Evolutionary conservation across 768 basidiomycete genomes (phyloP), one percentile per base, ranked within the genome.

Genomic region (Candolleomyces efflorescens): DNA sequence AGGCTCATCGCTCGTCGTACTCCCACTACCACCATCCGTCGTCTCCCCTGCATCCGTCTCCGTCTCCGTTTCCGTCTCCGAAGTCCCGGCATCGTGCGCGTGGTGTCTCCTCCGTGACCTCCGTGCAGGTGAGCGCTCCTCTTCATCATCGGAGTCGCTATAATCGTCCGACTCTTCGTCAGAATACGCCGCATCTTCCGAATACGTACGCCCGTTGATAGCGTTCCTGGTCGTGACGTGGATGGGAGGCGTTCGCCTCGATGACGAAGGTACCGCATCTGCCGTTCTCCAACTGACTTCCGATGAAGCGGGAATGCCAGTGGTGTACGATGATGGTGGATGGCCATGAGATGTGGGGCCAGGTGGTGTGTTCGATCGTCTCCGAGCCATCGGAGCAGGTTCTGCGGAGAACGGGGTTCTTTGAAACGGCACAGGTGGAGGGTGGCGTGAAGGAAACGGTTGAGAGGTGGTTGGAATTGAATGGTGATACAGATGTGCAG

Each of bases 1-100:
- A n/a, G 89, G 88, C 67, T 90, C 88, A 59, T 90, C 88, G 58
- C 90, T 89, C 22, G 88, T 89, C 54, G 82, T 84, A 58, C 78
- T 80, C 38, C 54, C 53, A 43, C 58, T 59, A 23, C 54, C 60
- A 26, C 56, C 62, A 39, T 53, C 51, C 51, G 51, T 53, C 39
- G 58, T 59, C 48, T 81, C 85, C 26, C 78, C 78, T 0, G 73
- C 72, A 56, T 77, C 77, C 2, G 68, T 67, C 46, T 72, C 72
- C 3, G 68, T 69, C 60, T 73, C 76, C 0, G 67, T 67, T 59
- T 73, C 76, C 1, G 67, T 66, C 20, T 75, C 78, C 37, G 73
- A 32, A 32, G 32, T 70, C 37, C 74, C 75, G 2, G 71, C 67
- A 26, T 43, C 44, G 27, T 54, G 22, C 15, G 53, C 22, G 13